Evolutionary conservation across 2,329 filamentous ascomycete species (phyloP), one percentile per base, ranked within the genome.

Genomic region (Xylariales sp.): DNA sequence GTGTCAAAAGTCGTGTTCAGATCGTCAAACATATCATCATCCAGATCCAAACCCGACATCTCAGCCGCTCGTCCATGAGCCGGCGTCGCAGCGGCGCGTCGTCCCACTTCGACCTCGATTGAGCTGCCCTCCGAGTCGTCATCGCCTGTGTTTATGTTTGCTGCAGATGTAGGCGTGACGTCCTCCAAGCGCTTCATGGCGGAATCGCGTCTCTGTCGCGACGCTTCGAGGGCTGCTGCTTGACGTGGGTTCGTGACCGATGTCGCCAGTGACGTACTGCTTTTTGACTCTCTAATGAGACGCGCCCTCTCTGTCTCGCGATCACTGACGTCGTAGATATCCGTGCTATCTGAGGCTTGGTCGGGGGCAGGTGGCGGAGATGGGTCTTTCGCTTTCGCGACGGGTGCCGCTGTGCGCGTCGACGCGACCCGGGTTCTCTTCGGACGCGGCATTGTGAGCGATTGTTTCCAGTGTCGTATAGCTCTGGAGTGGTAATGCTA

Each of bases 281-380:
- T 16, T 20, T 15, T 16, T 1, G 39, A 35, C 20, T 11, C 14
- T 16, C 39, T 35, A 22, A 31, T 20, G 20, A 15, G 54, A 19
- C 51, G 50, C 29, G 49, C 43, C 34, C 47, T 50, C 41, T 52
- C 51, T 20, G 59, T 58, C 41, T 59, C 58, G 33, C 54, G 56
- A 32, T 59, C 57, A 48, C 56, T 60, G 38, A 60, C 51, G 36
- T 58, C 54, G 48, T 60, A 59, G 9, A 59, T 53, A 38, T 61
- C 57, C 38, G 54, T 57, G 37, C 51, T 53, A 4, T 45, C 44
- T n/a, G 45, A 34, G 12, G 33, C 10, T 16, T 44, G 27, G 38
- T 48, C 31, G 38, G 45, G 28, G 36, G 24, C 15, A 18, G 40
- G 35, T 37, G 41, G 38, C 18, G 42, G 36, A 12, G 19, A 34